Base-by-base conservation (phyloP, 495 filamentous ascomycete genomes). In the Penicillium angulare region DNA sequence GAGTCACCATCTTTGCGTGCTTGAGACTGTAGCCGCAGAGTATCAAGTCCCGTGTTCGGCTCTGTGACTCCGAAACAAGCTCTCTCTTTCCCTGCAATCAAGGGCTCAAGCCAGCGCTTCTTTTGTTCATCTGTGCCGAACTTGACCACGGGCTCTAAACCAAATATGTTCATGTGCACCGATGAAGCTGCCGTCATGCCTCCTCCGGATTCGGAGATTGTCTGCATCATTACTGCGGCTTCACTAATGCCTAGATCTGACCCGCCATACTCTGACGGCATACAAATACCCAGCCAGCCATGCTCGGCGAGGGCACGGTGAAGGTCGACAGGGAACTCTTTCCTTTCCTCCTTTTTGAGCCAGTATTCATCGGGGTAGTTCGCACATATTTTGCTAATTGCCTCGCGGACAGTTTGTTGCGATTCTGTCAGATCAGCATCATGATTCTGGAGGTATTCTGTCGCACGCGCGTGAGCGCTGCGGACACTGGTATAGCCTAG, bases 141-240 rank as follows among this genome's bases (percentile, higher is more conserved):
- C 54, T 81, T 85, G 10, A 82, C 81, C 3, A 89, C 72, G 15
- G 86, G 87, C 62, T 90, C 84, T 0, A 87, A 86, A 8, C 85
- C 87, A 59, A 89, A 89, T 13, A 90, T 85, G 41, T 83, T 86
- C 42, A 86, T 86, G 61, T 90, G 86, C 26, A 89, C 83, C 9
- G 81, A 75, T 48, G 90, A 86, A 1, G 88, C 86, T 7, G 86
- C 87, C 3, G 86, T 86, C 66, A 90, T 86, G 5, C 86, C 86
- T 17, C 84, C 87, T 2, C 87, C 86, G 20, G 80, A 81, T 69
- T 89, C 86, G 13, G 85, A 76, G 46, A 90, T 87, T 21, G 86
- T 87, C 55, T 92, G 87, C 72, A 92, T 77, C 85, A 91, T 88
- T 77, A 89, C 85, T 2, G 86, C 86, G 8, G 88, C 87, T 59